Base-by-base conservation (phyloP, 164 flowering plant species). In the Berberis thunbergii region DNA sequence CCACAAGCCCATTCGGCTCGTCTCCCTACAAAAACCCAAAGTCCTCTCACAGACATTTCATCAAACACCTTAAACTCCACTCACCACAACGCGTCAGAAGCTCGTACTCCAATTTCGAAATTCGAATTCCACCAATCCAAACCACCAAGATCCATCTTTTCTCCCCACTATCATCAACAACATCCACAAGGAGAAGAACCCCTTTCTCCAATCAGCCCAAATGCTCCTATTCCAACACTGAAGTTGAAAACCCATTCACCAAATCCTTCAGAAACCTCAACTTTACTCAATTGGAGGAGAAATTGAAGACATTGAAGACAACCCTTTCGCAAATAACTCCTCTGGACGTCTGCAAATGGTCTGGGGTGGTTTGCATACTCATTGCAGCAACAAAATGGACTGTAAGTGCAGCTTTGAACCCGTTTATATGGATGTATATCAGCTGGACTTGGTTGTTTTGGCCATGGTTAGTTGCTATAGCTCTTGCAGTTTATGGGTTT, bases 381-480 rank as follows among this genome's bases (percentile, higher is more conserved):
- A 64, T 80, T 66, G 89, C 88, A 2, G 84, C 78, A 6, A 42
- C 76, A 41, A 93, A 86, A 76, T 76, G 84, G 89, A 67, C 75
- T 40, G 71, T 76, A 41, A 75, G 69, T 67, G 48, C 76, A 58
- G 41, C 80, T 0, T 62, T 83, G 13, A 84, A 67, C 62, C 96
- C 97, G 0, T 90, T 88, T 65, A 80, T 91, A 62, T 94, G 91
- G 97, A 80, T 84, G 91, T 90, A 88, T 71, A 90, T 93, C 62
- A 90, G 96, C 73, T 86, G 93, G 96, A 84, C 84, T 8, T 92
- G 97, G 96, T 26, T 89, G 64, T 87, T 84, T 70, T 94, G 98
- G 98, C 98, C 96, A 0, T 94, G 96, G 93, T 60, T 75, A 12
- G 65, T 82, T 1, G 96, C 96, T 54, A 26, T 81, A 41, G 65